phyloP scores from a whole-genome alignment of 768 basidiomycete genomes.

The Exidia glandulosa region DNA sequence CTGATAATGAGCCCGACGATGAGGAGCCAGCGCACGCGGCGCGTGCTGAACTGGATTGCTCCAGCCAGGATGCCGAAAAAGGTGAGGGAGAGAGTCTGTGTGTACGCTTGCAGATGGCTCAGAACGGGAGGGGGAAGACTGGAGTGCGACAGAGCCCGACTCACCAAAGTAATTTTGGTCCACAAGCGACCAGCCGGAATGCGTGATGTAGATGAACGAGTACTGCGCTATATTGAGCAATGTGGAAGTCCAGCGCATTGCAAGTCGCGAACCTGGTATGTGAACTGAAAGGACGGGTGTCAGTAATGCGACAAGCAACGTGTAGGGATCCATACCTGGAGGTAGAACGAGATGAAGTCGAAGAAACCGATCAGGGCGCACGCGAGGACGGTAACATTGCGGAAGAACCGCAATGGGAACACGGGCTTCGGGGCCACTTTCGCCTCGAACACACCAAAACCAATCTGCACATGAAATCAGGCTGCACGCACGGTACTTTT shows the following conservation, averaged over 20 bases:
- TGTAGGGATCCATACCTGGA: not conserved
- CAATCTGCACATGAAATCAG: not conserved
- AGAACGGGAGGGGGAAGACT: too few species aligned
- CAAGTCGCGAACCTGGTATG: not conserved
- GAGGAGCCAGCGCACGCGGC: slow-evolving; percentile 32
- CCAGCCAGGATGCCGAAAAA: slow-evolving; percentile 55
- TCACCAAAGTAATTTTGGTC: slow-evolving; percentile 54
- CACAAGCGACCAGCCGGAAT: slow-evolving; percentile 35
- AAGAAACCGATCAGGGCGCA: slow-evolving; percentile 52
- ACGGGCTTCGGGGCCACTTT: slow-evolving; percentile 47
- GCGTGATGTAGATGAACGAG: slow-evolving; percentile 30
- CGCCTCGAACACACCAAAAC: slow-evolving; percentile 35
- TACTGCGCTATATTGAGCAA: not conserved
- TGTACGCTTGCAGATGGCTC: slow-evolving; percentile 34
- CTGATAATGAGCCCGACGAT: slow-evolving; percentile 49
- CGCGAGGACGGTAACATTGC: slow-evolving; percentile 46
- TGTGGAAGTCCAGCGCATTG: not conserved
- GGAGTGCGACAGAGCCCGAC: too few species aligned
- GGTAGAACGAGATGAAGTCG: slow-evolving; percentile 28
- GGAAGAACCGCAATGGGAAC: slow-evolving; percentile 46
- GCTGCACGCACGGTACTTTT: too few species aligned
- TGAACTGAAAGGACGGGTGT: not conserved
- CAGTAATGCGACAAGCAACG: too few species aligned
- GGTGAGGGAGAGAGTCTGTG: slow-evolving; percentile 48
- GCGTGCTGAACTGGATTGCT: slow-evolving; percentile 38